Conservation (phyloP, 345 rosid species). For the Abelmoschus esculentus region DNA sequence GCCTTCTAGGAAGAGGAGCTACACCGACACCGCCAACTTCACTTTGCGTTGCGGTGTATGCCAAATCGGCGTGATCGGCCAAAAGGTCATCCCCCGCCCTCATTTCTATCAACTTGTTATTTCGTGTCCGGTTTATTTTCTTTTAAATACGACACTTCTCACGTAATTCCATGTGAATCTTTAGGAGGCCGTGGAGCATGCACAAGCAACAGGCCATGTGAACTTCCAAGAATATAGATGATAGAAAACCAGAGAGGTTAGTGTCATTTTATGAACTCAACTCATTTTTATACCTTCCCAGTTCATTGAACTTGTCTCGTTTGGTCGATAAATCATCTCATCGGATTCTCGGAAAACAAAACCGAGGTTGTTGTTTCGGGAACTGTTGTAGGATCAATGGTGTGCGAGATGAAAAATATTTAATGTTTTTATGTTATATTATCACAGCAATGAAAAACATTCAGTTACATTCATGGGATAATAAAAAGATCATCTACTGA, state of each 20-base stretch:
- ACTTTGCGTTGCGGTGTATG: conserved; percentile 85
- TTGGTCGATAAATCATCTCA: not conserved
- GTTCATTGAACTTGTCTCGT: not conserved
- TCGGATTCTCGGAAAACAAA: not conserved
- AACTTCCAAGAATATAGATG: conserved; percentile 79
- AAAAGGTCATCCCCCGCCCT: conserved; percentile 40
- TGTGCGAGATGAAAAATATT: not conserved
- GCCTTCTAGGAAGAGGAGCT: conserved; percentile 59
- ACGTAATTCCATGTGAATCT: not conserved
- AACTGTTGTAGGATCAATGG: not conserved
- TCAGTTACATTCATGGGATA: not conserved
- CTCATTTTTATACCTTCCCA: not conserved
- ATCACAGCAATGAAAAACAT: not conserved
- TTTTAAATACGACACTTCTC: not conserved
- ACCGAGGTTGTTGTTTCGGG: not conserved
- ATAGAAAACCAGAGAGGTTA: conserved; percentile 8
- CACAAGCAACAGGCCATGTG: conserved; percentile 88
- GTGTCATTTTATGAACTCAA: not conserved
- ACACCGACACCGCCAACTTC: conserved; percentile 72
- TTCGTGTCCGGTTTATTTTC: not conserved
- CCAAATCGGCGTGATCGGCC: conserved; percentile 83
- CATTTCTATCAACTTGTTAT: not conserved
- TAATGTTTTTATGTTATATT: not conserved
- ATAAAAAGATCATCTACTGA: not conserved
- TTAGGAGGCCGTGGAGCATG: conserved; percentile 91